These are phyloP conservation scores for Teratosphaeria pseudoeucalypti DNA, from an alignment of 2,329 filamentous ascomycete species.

Conservation along the genomic window DNA sequence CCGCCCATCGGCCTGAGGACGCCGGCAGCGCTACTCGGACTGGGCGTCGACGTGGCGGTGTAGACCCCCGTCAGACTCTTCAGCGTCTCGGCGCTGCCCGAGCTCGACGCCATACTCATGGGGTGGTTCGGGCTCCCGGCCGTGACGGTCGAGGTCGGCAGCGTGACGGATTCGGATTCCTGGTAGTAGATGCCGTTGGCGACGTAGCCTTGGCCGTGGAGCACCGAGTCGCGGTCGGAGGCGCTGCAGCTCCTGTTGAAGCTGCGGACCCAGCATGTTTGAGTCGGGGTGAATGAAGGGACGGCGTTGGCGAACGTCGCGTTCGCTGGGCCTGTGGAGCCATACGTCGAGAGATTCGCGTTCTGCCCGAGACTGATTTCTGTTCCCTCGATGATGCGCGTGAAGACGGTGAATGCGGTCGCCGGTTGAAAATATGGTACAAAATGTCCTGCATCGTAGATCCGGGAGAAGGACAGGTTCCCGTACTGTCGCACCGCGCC, in stretches of 20 bases:
- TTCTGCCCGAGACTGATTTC: constrained; percentile 38
- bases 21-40: constrained; percentile 1
- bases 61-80: constrained; percentile 26
- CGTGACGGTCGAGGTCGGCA: constrained; percentile 23
- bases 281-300: constrained; percentile 33
- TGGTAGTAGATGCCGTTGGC: constrained; percentile 50
- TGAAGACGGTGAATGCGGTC: constrained; percentile 44
- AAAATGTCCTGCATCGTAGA: constrained; percentile 45
- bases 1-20: background rate
- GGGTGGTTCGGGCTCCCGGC: constrained; percentile 25
- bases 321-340: constrained; percentile 47
- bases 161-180: constrained; percentile 26
- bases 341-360: constrained; percentile 36
- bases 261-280: constrained; percentile 52
- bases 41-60: constrained; percentile 28
- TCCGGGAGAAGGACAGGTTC: constrained; percentile 46
- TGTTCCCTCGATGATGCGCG: constrained; percentile 40
- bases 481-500: constrained; percentile 68
- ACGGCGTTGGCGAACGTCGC: constrained; percentile 47
- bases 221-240: constrained; percentile 40
- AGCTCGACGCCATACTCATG: constrained; percentile 9
- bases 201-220: constrained; percentile 43
- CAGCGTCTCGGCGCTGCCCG: constrained; percentile 6
- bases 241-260: constrained; percentile 43
- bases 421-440: constrained; percentile 43